Evolutionary conservation across 2,329 filamentous ascomycete species (phyloP).

Genomic region (Ampelomyces quisqualis): DNA sequence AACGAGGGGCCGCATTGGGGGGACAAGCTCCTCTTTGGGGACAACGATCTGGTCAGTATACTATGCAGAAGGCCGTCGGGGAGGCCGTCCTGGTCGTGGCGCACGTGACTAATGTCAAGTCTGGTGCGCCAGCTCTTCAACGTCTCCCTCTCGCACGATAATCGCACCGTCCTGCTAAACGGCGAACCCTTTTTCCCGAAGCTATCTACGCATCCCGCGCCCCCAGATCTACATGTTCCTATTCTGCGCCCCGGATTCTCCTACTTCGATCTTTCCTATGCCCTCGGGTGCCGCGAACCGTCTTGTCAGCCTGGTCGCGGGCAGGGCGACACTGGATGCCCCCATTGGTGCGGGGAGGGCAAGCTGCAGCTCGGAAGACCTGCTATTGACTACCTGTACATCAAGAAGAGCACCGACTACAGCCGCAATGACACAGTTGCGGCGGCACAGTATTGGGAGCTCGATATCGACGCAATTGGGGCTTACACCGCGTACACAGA

Average conservation of each 20-base stretch:
- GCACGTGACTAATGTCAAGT: conserved; percentile 5
- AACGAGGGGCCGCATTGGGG: conserved; percentile 1
- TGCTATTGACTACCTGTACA: conserved; percentile 30
- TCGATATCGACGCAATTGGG: conserved; percentile 36
- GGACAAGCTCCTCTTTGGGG: conserved; percentile 12
- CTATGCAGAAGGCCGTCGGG: neutral
- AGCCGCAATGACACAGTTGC: conserved; percentile 12
- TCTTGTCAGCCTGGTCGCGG: conserved; percentile 10
- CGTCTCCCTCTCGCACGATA: conserved; percentile 32
- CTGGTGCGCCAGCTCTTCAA: conserved; percentile 29
- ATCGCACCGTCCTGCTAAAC: conserved; percentile 31
- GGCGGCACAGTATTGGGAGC: conserved; percentile 26
- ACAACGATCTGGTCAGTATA: conserved; percentile 34
- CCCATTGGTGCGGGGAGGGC: conserved; percentile 22
- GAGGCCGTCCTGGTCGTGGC: neutral
- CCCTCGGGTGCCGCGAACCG: conserved; percentile 23
- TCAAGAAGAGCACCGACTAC: conserved; percentile 12
- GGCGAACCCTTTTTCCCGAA: conserved; percentile 26
- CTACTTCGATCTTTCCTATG: conserved; percentile 24
- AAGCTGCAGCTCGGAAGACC: conserved; percentile 12
- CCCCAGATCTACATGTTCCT: conserved; percentile 21
- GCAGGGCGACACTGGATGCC: conserved; percentile 7
- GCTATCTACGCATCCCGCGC: conserved; percentile 23
- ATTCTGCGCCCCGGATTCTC: conserved; percentile 27
- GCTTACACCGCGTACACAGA: conserved; percentile 9